Base-by-base conservation (phyloP, 1,139 yeast species). In the Blastobotrys indianensis region DNA sequence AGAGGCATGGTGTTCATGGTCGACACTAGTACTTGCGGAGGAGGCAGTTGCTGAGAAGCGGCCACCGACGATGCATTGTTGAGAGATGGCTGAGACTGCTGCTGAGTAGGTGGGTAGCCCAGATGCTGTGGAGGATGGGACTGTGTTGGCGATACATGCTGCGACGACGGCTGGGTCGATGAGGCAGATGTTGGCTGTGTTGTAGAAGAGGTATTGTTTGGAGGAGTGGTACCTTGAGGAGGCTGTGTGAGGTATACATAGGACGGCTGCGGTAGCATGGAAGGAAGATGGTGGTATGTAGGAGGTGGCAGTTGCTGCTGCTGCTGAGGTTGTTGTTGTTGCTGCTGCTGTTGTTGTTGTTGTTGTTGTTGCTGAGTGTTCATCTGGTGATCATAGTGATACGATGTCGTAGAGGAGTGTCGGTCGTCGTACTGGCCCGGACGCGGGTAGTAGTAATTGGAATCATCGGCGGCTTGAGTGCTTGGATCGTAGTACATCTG, bases 1-100 rank as follows among this genome's bases (percentile, higher is more conserved):
- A 32, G 6, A 23, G 23, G 25, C 25, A 20, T 20, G 7, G 25
- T 20, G 25, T 20, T 12, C 6, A 25, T 25, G 23, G 35, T 32
- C n/a, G 35, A 38, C 3, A 40, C 45, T 31, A 46, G 25, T 47
- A 46, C 36, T 37, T 43, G 47, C 8, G 49, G 49, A 32, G 49
- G 49, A n/a, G 49, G 49, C 20, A 25, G 38, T 17, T 15, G 34
- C 13, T 15, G 42, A 38, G 16, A 16, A 32, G 15, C 34, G 28
- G 31, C 40, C 32, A 38, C 37, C 12, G 37, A 16, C 10, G 44
- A 39, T 13, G 41, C 20, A 16, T 29, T 15, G 12, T 30, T 28
- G 3, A 29, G 17, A 13, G 13, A 16, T 29, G 11, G 34, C 20
- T 10, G 29, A 4, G 12, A 39, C 16, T 37, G 43, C 9, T 39